Conservation (phyloP, 352 stramenopile genomes). For the Phytopythium ostracodes region DNA sequence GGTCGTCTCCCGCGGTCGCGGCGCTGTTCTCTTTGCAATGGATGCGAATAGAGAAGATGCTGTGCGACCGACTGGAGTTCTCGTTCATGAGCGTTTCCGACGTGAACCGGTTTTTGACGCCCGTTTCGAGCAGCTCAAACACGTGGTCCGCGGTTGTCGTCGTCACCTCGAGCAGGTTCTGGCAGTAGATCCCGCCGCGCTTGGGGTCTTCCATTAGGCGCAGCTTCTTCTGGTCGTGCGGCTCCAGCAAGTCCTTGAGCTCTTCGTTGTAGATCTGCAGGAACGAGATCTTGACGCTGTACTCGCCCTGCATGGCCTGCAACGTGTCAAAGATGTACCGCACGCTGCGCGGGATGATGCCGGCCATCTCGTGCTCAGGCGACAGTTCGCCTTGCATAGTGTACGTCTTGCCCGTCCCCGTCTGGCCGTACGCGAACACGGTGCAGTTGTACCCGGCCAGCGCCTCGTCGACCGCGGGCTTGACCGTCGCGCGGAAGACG, state of each 20-base stretch:
- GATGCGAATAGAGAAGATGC: slow-evolving; percentile 97
- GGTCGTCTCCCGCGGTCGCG: slow-evolving; percentile 75
- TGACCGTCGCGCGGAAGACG: slow-evolving; percentile 92
- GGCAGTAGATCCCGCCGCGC: slow-evolving; percentile 81
- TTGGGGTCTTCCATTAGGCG: slow-evolving; percentile 87
- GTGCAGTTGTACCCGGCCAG: slow-evolving; percentile 95
- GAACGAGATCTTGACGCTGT: slow-evolving; percentile 94
- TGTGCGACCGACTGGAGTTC: slow-evolving; percentile 96
- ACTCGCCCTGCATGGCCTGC: slow-evolving; percentile 87
- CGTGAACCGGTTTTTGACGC: slow-evolving; percentile 90
- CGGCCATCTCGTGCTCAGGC: slow-evolving; percentile 80
- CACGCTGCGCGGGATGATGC: slow-evolving; percentile 94
- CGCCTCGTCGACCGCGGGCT: slow-evolving; percentile 95
- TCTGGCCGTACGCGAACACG: slow-evolving; percentile 97
- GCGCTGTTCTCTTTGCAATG: slow-evolving; percentile 93
- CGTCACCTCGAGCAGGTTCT: slow-evolving; percentile 89
- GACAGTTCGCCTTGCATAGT: slow-evolving; percentile 97
- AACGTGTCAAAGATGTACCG: slow-evolving; percentile 95
- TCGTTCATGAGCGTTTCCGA: slow-evolving; percentile 95
- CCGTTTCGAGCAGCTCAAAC: slow-evolving; percentile 84
- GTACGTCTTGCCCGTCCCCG: slow-evolving; percentile 97
- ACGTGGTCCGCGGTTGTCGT: slow-evolving; percentile 78
- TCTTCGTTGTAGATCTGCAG: slow-evolving; percentile 99
- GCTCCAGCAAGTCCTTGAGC: slow-evolving; percentile 90
- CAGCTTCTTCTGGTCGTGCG: slow-evolving; percentile 79